These are phyloP conservation scores for Penicillium diatomitis DNA, from an alignment of 495 filamentous ascomycete species.

Conservation along the genomic window DNA sequence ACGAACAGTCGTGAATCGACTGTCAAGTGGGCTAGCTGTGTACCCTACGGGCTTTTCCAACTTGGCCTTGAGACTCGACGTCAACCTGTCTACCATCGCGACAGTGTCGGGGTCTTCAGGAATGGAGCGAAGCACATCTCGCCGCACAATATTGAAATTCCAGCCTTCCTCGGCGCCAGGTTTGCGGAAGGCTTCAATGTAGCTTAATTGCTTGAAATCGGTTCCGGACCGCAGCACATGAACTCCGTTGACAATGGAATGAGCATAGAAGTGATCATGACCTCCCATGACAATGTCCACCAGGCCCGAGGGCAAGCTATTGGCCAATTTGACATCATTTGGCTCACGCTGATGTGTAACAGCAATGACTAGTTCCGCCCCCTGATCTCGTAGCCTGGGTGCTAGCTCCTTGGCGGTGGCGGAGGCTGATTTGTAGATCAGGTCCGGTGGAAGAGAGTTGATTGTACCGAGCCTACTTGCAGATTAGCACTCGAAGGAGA, in stretches of 20 bases:
- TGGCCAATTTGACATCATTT: conserved; percentile 73
- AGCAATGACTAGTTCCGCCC: conserved; percentile 71
- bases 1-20: conserved; percentile 75
- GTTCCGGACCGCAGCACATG: conserved; percentile 77
- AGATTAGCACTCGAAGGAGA: background rate
- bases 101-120: conserved; percentile 48
- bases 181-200: conserved; percentile 63
- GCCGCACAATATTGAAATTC: conserved; percentile 68
- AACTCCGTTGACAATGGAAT: conserved; percentile 62
- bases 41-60: conserved; percentile 78
- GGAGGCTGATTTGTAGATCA: conserved; percentile 71
- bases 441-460: conserved; percentile 68
- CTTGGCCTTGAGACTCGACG: conserved; percentile 58
- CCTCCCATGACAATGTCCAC: conserved; percentile 83
- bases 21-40: conserved; percentile 70
- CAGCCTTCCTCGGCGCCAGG: conserved; percentile 39
- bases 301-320: conserved; percentile 51
- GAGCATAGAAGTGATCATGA: conserved; percentile 82
- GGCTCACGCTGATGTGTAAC: conserved; percentile 82
- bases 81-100: conserved; percentile 55
- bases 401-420: conserved; percentile 61
- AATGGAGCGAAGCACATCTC: conserved; percentile 60
- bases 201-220: conserved; percentile 86
- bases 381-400: conserved; percentile 59
- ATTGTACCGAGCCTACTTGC: conserved; percentile 68